Conservation (phyloP, 2,329 filamentous ascomycete species). For the Colletotrichum lentis region DNA sequence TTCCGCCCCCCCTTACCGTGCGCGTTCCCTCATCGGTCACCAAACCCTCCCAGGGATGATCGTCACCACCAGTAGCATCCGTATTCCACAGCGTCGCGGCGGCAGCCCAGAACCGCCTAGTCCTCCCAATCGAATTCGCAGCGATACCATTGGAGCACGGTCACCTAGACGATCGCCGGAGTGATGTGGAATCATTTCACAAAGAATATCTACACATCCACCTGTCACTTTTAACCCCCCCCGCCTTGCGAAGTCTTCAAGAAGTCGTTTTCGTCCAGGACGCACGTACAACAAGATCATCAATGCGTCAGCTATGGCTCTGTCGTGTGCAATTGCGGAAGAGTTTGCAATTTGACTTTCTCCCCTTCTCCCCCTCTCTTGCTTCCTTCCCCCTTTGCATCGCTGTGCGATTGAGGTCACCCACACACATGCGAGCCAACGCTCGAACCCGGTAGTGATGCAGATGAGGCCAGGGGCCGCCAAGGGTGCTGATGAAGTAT, state of each 20-base stretch:
- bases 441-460: background rate
- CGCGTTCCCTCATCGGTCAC: slow-evolving; percentile 13
- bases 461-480: background rate
- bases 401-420: background rate
- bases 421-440: background rate
- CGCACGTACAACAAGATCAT: slow-evolving; percentile 13
- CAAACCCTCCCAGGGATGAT: slow-evolving; percentile 20
- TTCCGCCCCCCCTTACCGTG: background rate
- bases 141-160: background rate
- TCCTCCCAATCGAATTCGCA: background rate
- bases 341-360: background rate
- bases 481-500: background rate
- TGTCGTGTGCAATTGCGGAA: background rate
- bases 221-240: background rate
- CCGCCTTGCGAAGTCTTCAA: background rate
- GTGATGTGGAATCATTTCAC: slow-evolving; percentile 32
- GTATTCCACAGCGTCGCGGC: slow-evolving; percentile 17
- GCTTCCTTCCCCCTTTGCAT: background rate
- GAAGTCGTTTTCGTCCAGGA: background rate
- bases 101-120: slow-evolving; percentile 1
- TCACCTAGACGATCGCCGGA: slow-evolving; percentile 16
- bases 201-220: background rate
- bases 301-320: background rate
- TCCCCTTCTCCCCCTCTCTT: background rate
- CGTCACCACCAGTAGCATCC: slow-evolving; percentile 19